phyloP scores from a whole-genome alignment of 352 stramenopile genomes.

The Phytophthora kernoviae region DNA sequence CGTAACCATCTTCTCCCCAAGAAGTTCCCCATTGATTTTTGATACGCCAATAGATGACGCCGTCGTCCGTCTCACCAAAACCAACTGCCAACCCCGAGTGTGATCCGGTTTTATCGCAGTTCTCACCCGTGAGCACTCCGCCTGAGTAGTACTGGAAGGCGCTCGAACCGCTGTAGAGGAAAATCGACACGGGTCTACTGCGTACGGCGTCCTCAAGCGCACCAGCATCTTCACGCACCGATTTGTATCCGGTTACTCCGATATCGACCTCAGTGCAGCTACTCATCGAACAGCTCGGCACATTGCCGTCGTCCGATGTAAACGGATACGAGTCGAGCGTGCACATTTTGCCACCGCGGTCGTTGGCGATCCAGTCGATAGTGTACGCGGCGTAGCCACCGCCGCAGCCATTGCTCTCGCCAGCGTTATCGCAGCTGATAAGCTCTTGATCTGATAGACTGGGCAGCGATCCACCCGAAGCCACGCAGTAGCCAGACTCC shows the following conservation, averaged over 20 bases:
- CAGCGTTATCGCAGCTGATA: slow-evolving; percentile 65
- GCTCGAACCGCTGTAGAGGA: slow-evolving; percentile 61
- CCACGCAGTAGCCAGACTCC: slow-evolving; percentile 57
- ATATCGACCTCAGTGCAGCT: slow-evolving; percentile 52
- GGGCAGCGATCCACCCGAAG: slow-evolving; percentile 38
- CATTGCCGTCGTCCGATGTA: slow-evolving; percentile 36
- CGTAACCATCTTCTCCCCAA: slow-evolving; percentile 75
- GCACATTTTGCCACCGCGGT: slow-evolving; percentile 55
- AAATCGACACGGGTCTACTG: slow-evolving; percentile 55
- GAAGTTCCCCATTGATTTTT: slow-evolving; percentile 78
- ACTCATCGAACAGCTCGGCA: slow-evolving; percentile 37
- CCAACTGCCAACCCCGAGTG: slow-evolving; percentile 69
- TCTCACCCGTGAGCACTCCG: slow-evolving; percentile 61
- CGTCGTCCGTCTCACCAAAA: slow-evolving; percentile 55
- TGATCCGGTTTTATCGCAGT: slow-evolving; percentile 59
- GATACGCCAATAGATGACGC: slow-evolving; percentile 58
- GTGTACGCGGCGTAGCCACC: slow-evolving; percentile 66
- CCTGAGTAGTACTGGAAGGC: slow-evolving; percentile 72
- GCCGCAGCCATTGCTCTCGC: slow-evolving; percentile 55
- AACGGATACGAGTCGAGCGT: slow-evolving; percentile 60
- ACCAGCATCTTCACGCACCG: slow-evolving; percentile 42
- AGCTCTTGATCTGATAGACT: slow-evolving; percentile 69
- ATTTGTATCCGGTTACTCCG: slow-evolving; percentile 52
- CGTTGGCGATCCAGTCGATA: slow-evolving; percentile 61
- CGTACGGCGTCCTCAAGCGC: slow-evolving; percentile 53